phyloP scores from a whole-genome alignment of 805 yeast species.

The Wickerhamomyces hampshirensis region DNA sequence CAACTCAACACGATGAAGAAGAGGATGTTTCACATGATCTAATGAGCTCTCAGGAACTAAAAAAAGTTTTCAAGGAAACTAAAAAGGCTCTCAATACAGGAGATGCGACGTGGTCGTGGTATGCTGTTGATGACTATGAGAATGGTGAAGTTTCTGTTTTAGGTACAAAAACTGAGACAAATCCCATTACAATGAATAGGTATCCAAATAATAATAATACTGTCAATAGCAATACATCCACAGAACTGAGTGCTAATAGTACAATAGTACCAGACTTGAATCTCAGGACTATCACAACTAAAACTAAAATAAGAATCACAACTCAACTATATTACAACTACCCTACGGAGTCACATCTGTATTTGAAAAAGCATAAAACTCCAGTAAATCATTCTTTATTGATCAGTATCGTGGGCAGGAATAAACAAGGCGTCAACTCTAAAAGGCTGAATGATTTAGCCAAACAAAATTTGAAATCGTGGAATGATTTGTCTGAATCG shows the following conservation, averaged over 20 bases:
- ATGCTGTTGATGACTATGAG: conserved; percentile 9
- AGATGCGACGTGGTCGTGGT: conserved; percentile 25
- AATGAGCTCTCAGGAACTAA: conserved; percentile 15
- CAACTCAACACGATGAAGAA: conserved; percentile 3
- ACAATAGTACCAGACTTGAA: conserved; percentile 12
- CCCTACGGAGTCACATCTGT: conserved; percentile 32
- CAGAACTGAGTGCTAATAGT: conserved; percentile 1
- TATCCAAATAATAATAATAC: conserved; percentile 10
- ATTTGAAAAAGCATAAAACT: conserved; percentile 24
- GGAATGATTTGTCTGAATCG: conserved; percentile 4
- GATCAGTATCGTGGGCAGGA: conserved; percentile 29
- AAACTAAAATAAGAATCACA: conserved; percentile 31
- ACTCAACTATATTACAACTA: conserved; percentile 33
- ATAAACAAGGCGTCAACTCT: conserved; percentile 7
- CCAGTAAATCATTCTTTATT: conserved; percentile 24
- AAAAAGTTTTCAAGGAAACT: conserved; percentile 15
- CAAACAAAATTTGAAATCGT: conserved; percentile 26
- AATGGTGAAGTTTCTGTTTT: conserved; percentile 21
- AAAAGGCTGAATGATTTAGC: conserved; percentile 24
- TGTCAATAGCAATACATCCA: background rate
- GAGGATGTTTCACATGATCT: conserved; percentile 10
- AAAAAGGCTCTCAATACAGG: conserved; percentile 13
- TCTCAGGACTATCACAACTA: conserved; percentile 28
- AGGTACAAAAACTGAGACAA: conserved; percentile 19
- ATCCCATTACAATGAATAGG: conserved; percentile 16